These are phyloP conservation scores for Leishmania gerbilli DNA, from an alignment of 208 protist genomes.

Conservation along the genomic window DNA sequence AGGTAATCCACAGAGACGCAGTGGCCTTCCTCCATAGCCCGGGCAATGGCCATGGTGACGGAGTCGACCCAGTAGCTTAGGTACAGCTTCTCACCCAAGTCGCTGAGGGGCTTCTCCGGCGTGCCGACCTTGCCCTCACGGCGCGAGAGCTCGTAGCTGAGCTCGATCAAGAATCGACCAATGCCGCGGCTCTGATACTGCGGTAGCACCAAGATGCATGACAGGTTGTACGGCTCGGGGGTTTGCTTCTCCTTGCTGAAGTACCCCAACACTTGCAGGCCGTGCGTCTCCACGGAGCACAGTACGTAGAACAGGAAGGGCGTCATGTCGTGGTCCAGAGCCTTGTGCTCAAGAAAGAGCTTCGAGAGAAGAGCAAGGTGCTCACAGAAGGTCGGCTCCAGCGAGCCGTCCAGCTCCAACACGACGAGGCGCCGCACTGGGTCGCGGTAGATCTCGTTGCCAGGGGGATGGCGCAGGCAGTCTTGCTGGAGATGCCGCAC, in stretches of 20 bases:
- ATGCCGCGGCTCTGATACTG: constrained; percentile 96
- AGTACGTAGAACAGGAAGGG: constrained; percentile 99
- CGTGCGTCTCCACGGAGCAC: constrained; percentile 92
- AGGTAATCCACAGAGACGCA: constrained; percentile 80
- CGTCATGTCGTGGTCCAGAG: constrained; percentile 99
- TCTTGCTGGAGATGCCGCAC: constrained; percentile 86
- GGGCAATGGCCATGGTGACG: constrained; percentile 78
- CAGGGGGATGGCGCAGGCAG: constrained; percentile 89
- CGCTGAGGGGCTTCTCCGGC: constrained; percentile 99
- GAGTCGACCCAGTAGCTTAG: constrained; percentile 93
- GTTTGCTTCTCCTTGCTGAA: constrained; percentile 99
- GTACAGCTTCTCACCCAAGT: constrained; percentile 97
- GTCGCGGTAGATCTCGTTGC: constrained; percentile 89
- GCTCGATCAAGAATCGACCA: constrained; percentile 98
- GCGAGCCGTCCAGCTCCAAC: constrained; percentile 97
- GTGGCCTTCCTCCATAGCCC: constrained; percentile 79
- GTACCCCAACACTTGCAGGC: constrained; percentile 97
- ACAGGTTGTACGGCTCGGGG: constrained; percentile 98
- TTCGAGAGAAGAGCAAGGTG: constrained; percentile 99
- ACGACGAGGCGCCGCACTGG: constrained; percentile 89
- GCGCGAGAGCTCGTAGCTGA: constrained; percentile 98
- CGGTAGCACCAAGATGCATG: constrained; percentile 99
- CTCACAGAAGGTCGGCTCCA: constrained; percentile 97
- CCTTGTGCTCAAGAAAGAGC: constrained; percentile 99
- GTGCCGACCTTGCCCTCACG: constrained; percentile 96